Percentiles rank a stretch among this genome's conserved stretches.
Evolutionary conservation across 2,329 filamentous ascomycete genomes (phyloP).

Genomic region (Fusarium torreyae): DNA sequence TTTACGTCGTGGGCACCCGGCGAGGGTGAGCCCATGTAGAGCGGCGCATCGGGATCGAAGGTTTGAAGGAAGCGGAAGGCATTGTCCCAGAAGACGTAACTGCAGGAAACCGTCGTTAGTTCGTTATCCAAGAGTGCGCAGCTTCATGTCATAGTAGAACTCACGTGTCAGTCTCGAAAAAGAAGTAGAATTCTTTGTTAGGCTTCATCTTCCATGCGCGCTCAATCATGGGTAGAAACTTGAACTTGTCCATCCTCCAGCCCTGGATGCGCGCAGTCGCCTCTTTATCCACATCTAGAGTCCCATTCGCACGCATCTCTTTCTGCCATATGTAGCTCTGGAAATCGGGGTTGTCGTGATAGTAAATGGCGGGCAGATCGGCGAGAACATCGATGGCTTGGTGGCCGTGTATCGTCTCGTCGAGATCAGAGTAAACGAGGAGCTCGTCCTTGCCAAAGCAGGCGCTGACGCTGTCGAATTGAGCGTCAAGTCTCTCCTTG

Average conservation of each 20-base stretch:
- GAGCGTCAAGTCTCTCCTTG: constrained; percentile 55
- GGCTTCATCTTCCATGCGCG: constrained; percentile 63
- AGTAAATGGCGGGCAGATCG: constrained; percentile 60
- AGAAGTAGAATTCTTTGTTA: constrained; percentile 68
- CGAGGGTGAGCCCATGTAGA: constrained; percentile 66
- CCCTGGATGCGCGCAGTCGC: constrained; percentile 56
- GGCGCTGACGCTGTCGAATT: constrained; percentile 67
- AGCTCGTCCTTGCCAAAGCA: constrained; percentile 61
- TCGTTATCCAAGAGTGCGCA: not conserved
- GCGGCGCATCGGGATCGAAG: constrained; percentile 60
- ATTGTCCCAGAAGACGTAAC: constrained; percentile 57
- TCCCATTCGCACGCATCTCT: constrained; percentile 54
- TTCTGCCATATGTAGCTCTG: constrained; percentile 59
- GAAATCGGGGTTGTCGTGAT: constrained; percentile 56
- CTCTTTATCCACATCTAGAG: constrained; percentile 51
- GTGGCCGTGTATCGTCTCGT: constrained; percentile 61
- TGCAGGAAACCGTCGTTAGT: constrained; percentile 26
- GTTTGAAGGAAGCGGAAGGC: constrained; percentile 65
- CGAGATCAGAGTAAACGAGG: constrained; percentile 67
- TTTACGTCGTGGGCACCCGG: constrained; percentile 55
- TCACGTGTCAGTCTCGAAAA: constrained; percentile 70
- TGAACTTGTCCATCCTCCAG: constrained; percentile 71
- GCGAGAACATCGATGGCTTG: constrained; percentile 62
- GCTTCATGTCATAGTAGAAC: constrained; percentile 25
- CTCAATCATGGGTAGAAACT: constrained; percentile 70